Conservation (phyloP, 2,329 filamentous ascomycete genomes). For the Pseudocercospora fijiensis region DNA sequence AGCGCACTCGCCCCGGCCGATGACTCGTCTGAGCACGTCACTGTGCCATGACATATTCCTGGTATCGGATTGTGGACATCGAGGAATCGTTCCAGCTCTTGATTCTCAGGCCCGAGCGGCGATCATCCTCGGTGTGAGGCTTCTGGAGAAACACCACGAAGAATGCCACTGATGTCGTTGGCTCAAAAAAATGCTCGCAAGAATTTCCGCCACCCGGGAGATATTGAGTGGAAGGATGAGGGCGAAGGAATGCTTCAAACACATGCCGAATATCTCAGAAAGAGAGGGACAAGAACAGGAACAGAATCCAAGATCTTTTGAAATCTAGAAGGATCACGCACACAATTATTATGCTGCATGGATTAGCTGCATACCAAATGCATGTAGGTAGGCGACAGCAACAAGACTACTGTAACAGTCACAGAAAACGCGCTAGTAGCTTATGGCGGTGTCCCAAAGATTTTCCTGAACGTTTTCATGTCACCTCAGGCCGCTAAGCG, state of each 20-base stretch:
- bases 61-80: background rate
- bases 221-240: background rate
- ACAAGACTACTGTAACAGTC: background rate
- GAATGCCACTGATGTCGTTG: background rate
- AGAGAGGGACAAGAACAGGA: background rate
- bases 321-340: background rate
- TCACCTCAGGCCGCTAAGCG: background rate
- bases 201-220: too few species aligned
- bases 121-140: background rate
- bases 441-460: slow-evolving; percentile 1
- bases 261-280: background rate
- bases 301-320: background rate
- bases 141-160: background rate
- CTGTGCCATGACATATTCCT: background rate
- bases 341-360: slow-evolving; percentile 1
- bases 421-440: background rate
- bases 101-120: background rate
- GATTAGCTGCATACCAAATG: slow-evolving; percentile 4
- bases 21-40: background rate
- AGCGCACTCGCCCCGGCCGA: background rate
- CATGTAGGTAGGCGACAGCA: slow-evolving; percentile 5
- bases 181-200: background rate
- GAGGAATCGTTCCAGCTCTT: background rate
- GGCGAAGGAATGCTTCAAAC: background rate
- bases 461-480: background rate